phyloP scores from a whole-genome alignment of 306 rosid genomes.

The Cucurbita argyrosperma region DNA sequence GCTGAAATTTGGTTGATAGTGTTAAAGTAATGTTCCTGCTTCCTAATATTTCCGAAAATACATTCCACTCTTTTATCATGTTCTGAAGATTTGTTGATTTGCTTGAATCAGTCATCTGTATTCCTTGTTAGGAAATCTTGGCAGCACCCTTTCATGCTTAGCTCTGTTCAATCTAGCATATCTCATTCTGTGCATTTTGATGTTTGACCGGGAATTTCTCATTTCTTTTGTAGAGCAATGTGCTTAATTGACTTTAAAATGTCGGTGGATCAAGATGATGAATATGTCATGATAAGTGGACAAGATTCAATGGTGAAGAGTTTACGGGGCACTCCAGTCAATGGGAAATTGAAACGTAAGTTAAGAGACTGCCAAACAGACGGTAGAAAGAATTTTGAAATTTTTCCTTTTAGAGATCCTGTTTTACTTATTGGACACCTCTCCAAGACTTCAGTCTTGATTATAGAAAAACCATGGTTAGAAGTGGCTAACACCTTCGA shows the following conservation, averaged over 20 bases:
- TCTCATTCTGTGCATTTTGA: not conserved
- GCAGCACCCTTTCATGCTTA: not conserved
- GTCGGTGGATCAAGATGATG: constrained; percentile 65
- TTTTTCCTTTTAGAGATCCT: constrained; percentile 42
- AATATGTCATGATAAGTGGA: constrained; percentile 19
- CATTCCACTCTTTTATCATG: not conserved
- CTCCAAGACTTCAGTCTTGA: constrained; percentile 46
- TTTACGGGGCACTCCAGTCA: constrained; percentile 25
- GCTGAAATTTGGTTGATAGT: not conserved
- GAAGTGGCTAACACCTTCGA: constrained; percentile 70
- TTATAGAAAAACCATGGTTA: constrained; percentile 82
- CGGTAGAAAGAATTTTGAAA: constrained; percentile 49
- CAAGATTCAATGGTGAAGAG: constrained; percentile 34
- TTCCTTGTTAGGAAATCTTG: not conserved
- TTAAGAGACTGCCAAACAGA: constrained; percentile 22
- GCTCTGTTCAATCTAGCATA: not conserved
- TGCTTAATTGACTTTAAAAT: constrained; percentile 80
- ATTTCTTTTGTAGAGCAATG: constrained; percentile 56
- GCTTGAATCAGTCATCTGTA: not conserved
- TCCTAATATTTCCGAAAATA: not conserved
- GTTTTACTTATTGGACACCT: constrained; percentile 64
- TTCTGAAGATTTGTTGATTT: not conserved
- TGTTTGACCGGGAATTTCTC: constrained; percentile 15
- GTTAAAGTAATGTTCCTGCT: not conserved
- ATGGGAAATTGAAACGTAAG: constrained; percentile 39